These are phyloP conservation scores for Hortiboletus campestris DNA, from an alignment of 768 basidiomycete species.

Conservation along the genomic window DNA sequence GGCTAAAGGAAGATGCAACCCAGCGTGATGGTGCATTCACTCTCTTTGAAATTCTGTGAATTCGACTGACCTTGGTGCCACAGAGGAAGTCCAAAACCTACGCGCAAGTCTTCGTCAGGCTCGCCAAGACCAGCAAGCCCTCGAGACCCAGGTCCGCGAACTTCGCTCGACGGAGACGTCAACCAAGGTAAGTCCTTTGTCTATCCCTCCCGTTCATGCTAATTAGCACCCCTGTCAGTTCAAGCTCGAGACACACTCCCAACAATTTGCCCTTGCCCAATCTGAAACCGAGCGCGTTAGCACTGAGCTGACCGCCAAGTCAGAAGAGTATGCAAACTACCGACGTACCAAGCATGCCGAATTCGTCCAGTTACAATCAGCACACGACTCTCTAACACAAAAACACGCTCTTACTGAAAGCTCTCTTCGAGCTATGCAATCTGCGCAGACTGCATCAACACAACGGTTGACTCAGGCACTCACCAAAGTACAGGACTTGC, in stretches of 20 bases:
- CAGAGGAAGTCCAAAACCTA: slow-evolving; percentile 72
- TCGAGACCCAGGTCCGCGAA: slow-evolving; percentile 71
- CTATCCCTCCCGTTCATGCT: neutral
- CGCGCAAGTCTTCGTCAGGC: slow-evolving; percentile 70
- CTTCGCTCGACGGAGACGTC: slow-evolving; percentile 73
- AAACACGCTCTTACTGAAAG: slow-evolving; percentile 63
- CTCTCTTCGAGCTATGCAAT: slow-evolving; percentile 70
- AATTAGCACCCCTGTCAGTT: slow-evolving; percentile 48
- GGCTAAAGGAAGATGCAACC: slow-evolving; percentile 71
- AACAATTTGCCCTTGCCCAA: slow-evolving; percentile 77
- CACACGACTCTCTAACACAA: slow-evolving; percentile 71
- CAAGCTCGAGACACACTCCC: slow-evolving; percentile 78
- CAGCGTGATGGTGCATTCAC: slow-evolving; percentile 67
- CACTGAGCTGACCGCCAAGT: slow-evolving; percentile 65
- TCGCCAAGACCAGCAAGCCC: slow-evolving; percentile 64
- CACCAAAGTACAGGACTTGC: slow-evolving; percentile 69
- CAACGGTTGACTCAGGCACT: slow-evolving; percentile 78
- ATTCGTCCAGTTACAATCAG: slow-evolving; percentile 68
- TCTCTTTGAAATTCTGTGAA: neutral
- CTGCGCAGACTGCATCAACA: slow-evolving; percentile 65
- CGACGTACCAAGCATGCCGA: slow-evolving; percentile 80
- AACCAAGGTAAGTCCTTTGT: slow-evolving; percentile 52
- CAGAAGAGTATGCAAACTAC: slow-evolving; percentile 82
- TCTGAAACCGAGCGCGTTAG: slow-evolving; percentile 72
- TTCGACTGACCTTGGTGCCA: neutral